These are phyloP conservation scores for Tulasnella sp. DNA, from an alignment of 768 basidiomycete species.

Conservation along the genomic window DNA sequence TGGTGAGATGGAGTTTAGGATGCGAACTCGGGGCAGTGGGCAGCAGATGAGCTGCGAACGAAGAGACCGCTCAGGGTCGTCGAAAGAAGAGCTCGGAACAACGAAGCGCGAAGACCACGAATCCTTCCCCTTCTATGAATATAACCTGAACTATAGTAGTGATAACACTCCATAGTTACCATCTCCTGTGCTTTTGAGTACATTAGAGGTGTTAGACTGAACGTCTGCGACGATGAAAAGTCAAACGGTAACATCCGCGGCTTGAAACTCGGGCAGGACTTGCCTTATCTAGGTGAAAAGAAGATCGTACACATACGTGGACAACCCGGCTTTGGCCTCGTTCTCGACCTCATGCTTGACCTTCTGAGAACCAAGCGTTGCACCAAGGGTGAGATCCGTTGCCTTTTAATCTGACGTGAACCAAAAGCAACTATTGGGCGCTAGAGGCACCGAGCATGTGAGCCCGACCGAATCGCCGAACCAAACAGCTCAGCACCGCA, in stretches of 20 bases:
- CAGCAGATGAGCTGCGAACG: conserved; percentile 21
- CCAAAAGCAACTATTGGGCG: not conserved
- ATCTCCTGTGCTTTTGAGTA: not conserved
- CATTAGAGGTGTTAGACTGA: not conserved
- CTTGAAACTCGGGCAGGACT: not conserved
- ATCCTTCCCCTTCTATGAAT: conserved; percentile 13
- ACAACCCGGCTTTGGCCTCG: not conserved
- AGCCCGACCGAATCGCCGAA: not conserved
- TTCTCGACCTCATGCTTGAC: conserved; percentile 31
- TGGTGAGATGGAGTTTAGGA: not conserved
- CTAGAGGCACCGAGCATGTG: not conserved
- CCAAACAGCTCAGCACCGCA: not conserved
- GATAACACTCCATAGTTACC: no score
- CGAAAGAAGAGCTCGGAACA: conserved; percentile 25
- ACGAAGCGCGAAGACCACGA: conserved; percentile 36
- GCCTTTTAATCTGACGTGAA: no score
- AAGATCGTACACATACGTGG: not conserved
- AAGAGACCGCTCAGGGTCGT: conserved; percentile 30
- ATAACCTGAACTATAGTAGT: no score
- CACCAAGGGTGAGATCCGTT: not conserved
- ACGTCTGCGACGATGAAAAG: no score
- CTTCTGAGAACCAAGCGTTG: not conserved
- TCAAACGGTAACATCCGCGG: no score
- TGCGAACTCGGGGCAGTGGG: not conserved
- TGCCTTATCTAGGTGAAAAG: not conserved